Percentiles rank a stretch among this genome's conserved stretches.
Evolutionary conservation across 306 rosid genomes (phyloP).

Genomic region (Urtica urens): DNA sequence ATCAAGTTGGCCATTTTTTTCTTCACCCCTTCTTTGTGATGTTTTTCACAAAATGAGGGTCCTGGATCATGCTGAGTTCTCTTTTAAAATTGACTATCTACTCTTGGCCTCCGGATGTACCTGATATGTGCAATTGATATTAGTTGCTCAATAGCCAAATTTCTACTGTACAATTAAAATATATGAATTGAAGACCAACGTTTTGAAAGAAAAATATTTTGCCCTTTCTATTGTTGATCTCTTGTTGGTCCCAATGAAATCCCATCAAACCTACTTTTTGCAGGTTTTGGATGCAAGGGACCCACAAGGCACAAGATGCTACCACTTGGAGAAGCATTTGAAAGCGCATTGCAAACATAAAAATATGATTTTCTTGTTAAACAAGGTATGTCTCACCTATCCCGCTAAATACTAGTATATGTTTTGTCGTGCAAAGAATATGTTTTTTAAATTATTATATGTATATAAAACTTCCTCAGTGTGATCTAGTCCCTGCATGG

Average conservation of each 20-base stretch:
- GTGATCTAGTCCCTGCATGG: constrained; percentile 92
- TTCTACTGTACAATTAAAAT: no score
- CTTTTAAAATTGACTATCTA: constrained; percentile 3
- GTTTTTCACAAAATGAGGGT: no score
- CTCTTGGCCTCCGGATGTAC: no score
- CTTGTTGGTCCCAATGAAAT: no score
- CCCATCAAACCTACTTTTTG: no score
- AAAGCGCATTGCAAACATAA: constrained; percentile 86
- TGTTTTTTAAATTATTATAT: not conserved
- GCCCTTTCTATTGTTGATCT: no score
- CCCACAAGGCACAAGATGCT: constrained; percentile 88
- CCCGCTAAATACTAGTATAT: not conserved
- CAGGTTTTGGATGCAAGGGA: constrained; percentile 97
- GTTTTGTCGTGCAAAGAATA: not conserved
- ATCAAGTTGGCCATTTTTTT: no score
- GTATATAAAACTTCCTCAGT: constrained; percentile 29
- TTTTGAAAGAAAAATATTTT: no score
- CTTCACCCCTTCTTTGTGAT: no score
- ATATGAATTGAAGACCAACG: no score
- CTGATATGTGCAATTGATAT: no score
- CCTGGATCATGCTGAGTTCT: not conserved
- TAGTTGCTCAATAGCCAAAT: no score
- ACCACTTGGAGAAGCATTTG: constrained; percentile 90
- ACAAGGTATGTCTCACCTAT: constrained; percentile 44
- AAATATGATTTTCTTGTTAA: constrained; percentile 75